Evolutionary conservation across 208 protist genomes (phyloP).

Genomic region (Leishmania tropica): DNA sequence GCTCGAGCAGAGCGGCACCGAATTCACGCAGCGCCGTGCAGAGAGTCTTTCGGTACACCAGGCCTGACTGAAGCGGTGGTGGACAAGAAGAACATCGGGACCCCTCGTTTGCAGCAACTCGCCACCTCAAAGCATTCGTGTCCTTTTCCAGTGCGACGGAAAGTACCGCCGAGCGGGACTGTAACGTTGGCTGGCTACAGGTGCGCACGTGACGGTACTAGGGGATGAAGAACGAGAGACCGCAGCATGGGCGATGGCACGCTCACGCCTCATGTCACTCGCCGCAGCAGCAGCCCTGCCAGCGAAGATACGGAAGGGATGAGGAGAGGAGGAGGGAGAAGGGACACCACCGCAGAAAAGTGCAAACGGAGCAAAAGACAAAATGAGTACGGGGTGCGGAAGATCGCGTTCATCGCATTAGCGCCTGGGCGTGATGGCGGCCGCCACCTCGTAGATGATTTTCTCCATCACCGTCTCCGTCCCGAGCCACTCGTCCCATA

Average conservation of each 20-base stretch:
- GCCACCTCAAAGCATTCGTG: background rate
- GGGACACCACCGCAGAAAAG: background rate
- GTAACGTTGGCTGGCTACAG: background rate
- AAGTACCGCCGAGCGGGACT: background rate
- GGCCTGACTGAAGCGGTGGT: background rate
- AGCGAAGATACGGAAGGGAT: background rate
- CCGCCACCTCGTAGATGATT: conserved; percentile 23
- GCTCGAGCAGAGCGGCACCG: background rate
- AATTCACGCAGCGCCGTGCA: background rate
- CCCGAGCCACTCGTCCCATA: conserved; percentile 43
- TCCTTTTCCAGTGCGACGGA: background rate
- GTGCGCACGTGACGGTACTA: background rate
- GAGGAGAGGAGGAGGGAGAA: background rate
- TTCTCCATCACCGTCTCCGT: conserved; percentile 49
- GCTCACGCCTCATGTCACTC: background rate
- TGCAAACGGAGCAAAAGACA: background rate
- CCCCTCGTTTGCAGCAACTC: background rate
- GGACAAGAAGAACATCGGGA: background rate
- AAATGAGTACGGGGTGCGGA: background rate
- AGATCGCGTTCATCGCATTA: background rate
- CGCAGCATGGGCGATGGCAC: background rate
- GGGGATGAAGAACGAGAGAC: background rate
- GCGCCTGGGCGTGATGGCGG: conserved; percentile 8
- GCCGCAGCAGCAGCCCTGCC: background rate
- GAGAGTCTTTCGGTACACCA: background rate